These are phyloP conservation scores for Verticillium zaregamsianum DNA, from an alignment of 2,329 filamentous ascomycete species.

Conservation along the genomic window DNA sequence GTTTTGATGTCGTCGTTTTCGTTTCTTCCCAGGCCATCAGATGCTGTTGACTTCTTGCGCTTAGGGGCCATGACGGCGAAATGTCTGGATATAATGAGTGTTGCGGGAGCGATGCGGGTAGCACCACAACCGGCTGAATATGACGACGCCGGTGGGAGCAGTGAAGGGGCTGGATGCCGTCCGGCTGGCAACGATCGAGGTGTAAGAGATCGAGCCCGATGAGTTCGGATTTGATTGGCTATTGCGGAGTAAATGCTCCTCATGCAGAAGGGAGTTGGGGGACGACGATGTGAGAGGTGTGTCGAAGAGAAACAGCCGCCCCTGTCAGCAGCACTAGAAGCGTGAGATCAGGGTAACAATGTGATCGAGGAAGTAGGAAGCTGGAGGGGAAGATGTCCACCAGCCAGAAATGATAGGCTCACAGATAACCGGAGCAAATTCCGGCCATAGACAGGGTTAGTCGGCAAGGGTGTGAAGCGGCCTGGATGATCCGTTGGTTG, in stretches of 20 bases:
- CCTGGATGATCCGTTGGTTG: too few species aligned
- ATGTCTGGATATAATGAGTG: slow-evolving; percentile 3
- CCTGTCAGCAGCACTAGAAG: not conserved
- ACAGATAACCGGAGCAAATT: not conserved
- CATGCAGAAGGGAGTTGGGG: slow-evolving; percentile 5
- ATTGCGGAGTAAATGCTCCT: slow-evolving; percentile 14
- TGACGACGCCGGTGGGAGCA: slow-evolving; percentile 6
- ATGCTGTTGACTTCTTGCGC: slow-evolving; percentile 27
- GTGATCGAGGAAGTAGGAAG: not conserved
- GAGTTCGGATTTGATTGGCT: slow-evolving; percentile 3
- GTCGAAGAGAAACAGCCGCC: not conserved
- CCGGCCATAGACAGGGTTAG: not conserved
- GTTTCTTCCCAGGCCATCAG: slow-evolving; percentile 9
- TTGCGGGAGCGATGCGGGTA: not conserved
- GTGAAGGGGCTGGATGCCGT: not conserved
- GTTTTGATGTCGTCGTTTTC: not conserved
- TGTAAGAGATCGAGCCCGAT: not conserved
- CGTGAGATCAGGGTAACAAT: not conserved
- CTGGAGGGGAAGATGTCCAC: not conserved
- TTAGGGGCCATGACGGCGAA: slow-evolving; percentile 31
- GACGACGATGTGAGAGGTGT: not conserved
- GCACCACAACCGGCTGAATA: not conserved
- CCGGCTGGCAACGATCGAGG: slow-evolving; percentile 3
- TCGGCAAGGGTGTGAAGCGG: not conserved
- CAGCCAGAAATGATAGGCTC: not conserved